Evolutionary conservation across 140 eudicot species (phyloP).

Genomic region (Ambrosia hybrid): DNA sequence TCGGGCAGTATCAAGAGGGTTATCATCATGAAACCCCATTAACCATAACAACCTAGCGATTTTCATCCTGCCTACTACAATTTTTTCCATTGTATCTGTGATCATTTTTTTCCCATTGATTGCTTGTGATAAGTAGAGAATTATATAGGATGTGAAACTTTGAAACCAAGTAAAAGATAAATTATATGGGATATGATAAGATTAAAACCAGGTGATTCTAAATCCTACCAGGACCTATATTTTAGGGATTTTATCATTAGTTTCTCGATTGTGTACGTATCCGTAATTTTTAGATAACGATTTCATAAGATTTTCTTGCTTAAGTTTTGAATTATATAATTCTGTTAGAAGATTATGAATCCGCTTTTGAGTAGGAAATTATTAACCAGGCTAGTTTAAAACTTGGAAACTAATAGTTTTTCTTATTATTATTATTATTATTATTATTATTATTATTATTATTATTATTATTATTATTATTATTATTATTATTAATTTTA

Average conservation of each 20-base stretch:
- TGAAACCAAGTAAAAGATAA: not conserved
- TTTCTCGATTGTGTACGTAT: not conserved
- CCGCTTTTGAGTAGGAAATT: no score
- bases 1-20: not conserved
- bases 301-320: no score
- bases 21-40: constrained; percentile 14
- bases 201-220: not conserved
- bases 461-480: no score
- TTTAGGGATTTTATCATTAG: not conserved
- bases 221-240: not conserved
- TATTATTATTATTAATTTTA: no score
- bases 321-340: not conserved
- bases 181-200: not conserved
- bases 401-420: no score
- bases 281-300: no score
- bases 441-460: no score
- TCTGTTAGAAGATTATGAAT: not conserved
- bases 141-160: not conserved
- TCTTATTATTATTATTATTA: no score
- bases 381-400: no score
- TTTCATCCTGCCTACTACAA: not conserved
- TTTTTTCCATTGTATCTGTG: not conserved
- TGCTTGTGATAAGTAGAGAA: not conserved
- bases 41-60: constrained; percentile 2
- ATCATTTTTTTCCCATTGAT: not conserved